These are phyloP conservation scores for Aspergillus egyptiacus DNA, from an alignment of 495 filamentous ascomycete genomes.

Conservation along the genomic window DNA sequence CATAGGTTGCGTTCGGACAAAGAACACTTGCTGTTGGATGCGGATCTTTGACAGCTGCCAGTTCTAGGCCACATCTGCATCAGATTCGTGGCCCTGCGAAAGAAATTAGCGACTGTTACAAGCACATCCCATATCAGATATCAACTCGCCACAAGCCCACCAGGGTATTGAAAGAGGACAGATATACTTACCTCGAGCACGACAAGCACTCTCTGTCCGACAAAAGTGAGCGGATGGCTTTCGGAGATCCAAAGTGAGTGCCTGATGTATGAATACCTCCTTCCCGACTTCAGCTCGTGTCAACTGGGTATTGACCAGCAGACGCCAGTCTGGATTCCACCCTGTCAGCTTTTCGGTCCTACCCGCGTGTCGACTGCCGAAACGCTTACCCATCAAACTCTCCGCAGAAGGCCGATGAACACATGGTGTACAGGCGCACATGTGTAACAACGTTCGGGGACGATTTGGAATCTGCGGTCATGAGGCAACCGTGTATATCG, in stretches of 20 bases:
- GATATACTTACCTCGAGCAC: neutral
- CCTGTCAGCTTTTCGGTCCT: neutral
- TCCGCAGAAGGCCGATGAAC: neutral
- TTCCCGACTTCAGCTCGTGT: neutral
- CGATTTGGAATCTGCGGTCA: slow-evolving; percentile 19
- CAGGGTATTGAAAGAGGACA: neutral
- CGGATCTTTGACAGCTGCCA: neutral
- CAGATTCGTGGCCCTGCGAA: neutral
- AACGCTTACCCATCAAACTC: neutral
- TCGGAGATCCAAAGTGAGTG: neutral
- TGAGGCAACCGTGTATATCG: slow-evolving; percentile 21
- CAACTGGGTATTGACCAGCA: neutral
- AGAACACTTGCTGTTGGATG: neutral
- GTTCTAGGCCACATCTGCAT: slow-evolving; percentile 1
- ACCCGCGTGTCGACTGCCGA: slow-evolving; percentile 2
- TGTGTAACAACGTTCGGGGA: slow-evolving; percentile 21
- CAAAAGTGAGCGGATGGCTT: neutral
- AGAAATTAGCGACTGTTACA: neutral
- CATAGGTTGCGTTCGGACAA: slow-evolving; percentile 1
- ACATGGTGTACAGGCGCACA: slow-evolving; percentile 2
- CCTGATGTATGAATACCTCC: neutral
- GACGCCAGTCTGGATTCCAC: neutral
- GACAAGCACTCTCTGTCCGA: neutral
- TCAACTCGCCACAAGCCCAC: slow-evolving; percentile 1
- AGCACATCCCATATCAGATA: neutral